Percentiles rank a stretch among this genome's conserved stretches.
Conservation (phyloP, 345 rosid species). For the Eucalyptus camaldulensis region DNA sequence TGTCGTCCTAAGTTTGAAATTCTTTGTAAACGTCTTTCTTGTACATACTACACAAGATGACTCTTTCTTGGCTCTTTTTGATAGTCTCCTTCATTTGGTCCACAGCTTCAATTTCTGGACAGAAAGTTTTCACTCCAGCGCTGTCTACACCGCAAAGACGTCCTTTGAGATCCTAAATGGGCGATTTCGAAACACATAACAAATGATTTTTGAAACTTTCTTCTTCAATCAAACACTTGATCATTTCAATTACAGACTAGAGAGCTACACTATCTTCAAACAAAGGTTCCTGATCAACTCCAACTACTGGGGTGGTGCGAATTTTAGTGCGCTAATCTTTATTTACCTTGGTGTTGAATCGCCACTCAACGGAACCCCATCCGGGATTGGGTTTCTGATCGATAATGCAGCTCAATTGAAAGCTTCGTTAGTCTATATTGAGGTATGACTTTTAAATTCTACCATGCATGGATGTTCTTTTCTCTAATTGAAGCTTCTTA, state of each 20-base stretch:
- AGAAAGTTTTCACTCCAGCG: neutral
- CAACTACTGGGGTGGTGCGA: constrained; percentile 38
- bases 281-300: constrained; percentile 33
- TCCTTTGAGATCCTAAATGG: neutral
- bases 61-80: neutral
- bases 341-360: constrained; percentile 32
- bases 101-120: neutral
- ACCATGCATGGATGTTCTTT: neutral
- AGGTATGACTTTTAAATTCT: constrained; percentile 8
- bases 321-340: constrained; percentile 22
- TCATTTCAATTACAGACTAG: constrained; percentile 36
- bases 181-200: neutral
- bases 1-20: neutral
- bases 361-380: constrained; percentile 9
- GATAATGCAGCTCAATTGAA: constrained; percentile 20
- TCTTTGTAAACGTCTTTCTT: neutral
- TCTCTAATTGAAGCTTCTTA: neutral
- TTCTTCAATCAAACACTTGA: constrained; percentile 32
- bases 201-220: constrained; percentile 1
- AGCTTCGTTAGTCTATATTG: constrained; percentile 27
- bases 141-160: neutral
- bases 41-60: neutral
- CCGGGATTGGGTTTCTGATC: constrained; percentile 7
- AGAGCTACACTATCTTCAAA: constrained; percentile 37
- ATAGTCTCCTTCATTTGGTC: neutral